Percentiles rank a stretch among this genome's conserved stretches.
These are phyloP conservation scores for Pholiota conissans DNA, from an alignment of 768 basidiomycete species.

Conservation along the genomic window DNA sequence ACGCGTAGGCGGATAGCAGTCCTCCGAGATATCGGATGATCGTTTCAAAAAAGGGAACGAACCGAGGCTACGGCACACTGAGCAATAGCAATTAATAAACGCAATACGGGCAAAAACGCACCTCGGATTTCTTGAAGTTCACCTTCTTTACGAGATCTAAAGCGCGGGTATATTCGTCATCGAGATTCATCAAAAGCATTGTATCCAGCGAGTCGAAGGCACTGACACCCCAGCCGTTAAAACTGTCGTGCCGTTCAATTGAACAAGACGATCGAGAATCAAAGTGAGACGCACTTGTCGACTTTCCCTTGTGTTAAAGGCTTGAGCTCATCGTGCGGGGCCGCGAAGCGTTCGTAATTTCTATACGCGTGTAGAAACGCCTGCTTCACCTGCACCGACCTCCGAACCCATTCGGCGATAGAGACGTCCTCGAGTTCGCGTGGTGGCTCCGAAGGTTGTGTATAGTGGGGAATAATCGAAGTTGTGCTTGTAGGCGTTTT, in stretches of 20 bases:
- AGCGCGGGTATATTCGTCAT: slow-evolving; percentile 68
- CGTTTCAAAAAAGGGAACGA: slow-evolving; percentile 74
- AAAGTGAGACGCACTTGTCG: slow-evolving; percentile 46
- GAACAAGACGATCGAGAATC: background rate
- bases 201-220: slow-evolving; percentile 85
- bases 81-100: too few relatives aligned
- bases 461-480: slow-evolving; percentile 12
- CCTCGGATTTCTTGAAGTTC: slow-evolving; percentile 49
- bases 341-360: slow-evolving; percentile 62
- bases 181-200: slow-evolving; percentile 77
- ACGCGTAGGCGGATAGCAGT: slow-evolving; percentile 77
- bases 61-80: slow-evolving; percentile 26
- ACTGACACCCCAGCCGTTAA: slow-evolving; percentile 82
- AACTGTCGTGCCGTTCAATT: too few relatives aligned
- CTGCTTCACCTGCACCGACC: slow-evolving; percentile 55
- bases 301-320: slow-evolving; percentile 48
- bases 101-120: too few relatives aligned
- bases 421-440: background rate
- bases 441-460: background rate
- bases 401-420: slow-evolving; percentile 42
- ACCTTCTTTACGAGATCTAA: slow-evolving; percentile 49
- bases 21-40: slow-evolving; percentile 91
- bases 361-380: slow-evolving; percentile 71
- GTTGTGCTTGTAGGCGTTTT: slow-evolving; percentile 11
- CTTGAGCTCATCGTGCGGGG: slow-evolving; percentile 61